phyloP scores from a whole-genome alignment of 148 eudicot genomes.

The Polygonum aviculare region DNA sequence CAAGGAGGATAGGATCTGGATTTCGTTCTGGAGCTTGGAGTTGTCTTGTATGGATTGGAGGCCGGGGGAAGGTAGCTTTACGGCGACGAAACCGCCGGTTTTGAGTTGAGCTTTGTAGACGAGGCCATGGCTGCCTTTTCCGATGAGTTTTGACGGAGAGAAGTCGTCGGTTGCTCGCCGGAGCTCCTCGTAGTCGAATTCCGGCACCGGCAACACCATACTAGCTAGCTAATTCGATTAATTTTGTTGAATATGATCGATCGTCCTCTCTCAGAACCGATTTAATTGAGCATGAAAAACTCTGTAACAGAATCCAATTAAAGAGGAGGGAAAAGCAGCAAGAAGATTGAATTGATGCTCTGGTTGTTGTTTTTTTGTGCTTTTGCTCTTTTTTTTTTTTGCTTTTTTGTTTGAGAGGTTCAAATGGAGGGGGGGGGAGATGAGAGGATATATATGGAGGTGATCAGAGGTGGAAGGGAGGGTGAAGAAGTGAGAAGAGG shows the following conservation, averaged over 20 bases:
- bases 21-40: conserved; percentile 62
- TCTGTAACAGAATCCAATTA: not conserved
- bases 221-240: not conserved
- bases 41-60: conserved; percentile 49
- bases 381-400: not conserved
- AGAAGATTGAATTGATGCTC: not conserved
- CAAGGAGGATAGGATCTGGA: conserved; percentile 31
- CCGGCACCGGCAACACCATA: conserved; percentile 4
- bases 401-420: conserved; percentile 9
- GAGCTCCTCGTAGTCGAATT: conserved; percentile 53
- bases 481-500: not conserved
- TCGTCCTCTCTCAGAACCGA: not conserved
- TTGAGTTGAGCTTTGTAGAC: conserved; percentile 54
- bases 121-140: conserved; percentile 85
- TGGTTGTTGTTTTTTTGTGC: not conserved
- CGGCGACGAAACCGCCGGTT: conserved; percentile 40
- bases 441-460: not conserved
- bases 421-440: not conserved
- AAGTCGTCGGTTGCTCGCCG: conserved; percentile 53
- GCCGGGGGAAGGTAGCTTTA: conserved; percentile 47
- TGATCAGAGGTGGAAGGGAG: not conserved
- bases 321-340: not conserved
- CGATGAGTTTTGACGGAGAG: conserved; percentile 41
- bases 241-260: not conserved
- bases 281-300: not conserved